phyloP scores from a whole-genome alignment of 2,329 filamentous ascomycete genomes.

The Zymoseptoria brevis region DNA sequence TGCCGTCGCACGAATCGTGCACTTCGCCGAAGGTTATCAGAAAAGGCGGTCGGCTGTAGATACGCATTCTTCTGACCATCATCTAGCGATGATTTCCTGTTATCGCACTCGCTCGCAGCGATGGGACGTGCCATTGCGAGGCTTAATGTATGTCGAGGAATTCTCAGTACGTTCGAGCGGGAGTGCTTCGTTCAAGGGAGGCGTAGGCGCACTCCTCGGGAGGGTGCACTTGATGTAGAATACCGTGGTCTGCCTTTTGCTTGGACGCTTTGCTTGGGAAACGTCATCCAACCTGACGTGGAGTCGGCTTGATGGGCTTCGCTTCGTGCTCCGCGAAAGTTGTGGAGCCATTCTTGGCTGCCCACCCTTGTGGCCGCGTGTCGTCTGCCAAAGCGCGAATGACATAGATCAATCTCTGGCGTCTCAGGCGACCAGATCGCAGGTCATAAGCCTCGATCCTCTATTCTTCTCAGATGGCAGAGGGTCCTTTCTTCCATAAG shows the following conservation, averaged over 20 bases:
- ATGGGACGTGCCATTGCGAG: neutral
- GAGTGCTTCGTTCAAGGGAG: neutral
- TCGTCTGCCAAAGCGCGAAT: neutral
- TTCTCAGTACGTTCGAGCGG: too few relatives aligned
- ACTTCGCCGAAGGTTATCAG: neutral
- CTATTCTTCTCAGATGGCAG: too few relatives aligned
- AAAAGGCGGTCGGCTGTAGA: neutral
- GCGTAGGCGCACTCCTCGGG: neutral
- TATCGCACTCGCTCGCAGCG: neutral
- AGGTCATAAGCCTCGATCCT: neutral
- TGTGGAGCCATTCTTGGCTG: neutral
- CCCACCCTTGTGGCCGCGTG: neutral
- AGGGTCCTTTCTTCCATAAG: constrained; percentile 19
- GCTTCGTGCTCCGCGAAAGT: neutral
- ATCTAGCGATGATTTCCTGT: neutral
- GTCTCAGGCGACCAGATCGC: neutral
- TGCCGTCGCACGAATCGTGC: neutral
- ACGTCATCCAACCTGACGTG: neutral
- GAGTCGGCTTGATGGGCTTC: neutral
- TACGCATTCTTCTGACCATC: neutral
- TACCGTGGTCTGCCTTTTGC: neutral
- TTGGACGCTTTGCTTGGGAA: neutral
- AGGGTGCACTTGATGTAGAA: neutral
- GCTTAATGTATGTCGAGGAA: neutral
- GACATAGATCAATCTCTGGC: neutral